phyloP scores from a whole-genome alignment of 2,329 filamentous ascomycete genomes.

The Aspergillus sp. region DNA sequence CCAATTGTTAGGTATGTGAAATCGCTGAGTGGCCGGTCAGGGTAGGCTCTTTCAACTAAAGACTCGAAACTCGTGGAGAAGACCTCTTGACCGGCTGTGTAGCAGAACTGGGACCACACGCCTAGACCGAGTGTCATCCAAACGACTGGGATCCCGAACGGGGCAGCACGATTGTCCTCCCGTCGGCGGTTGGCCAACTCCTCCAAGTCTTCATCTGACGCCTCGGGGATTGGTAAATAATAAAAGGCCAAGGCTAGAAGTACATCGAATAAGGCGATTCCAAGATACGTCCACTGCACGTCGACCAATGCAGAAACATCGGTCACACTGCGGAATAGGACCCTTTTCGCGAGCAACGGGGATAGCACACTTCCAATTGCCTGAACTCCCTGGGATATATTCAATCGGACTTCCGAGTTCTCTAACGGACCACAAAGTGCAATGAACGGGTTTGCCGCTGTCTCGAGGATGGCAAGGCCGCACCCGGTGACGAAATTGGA shows the following conservation, averaged over 20 bases:
- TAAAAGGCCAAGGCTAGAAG: slow-evolving; percentile 60
- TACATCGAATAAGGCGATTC: slow-evolving; percentile 61
- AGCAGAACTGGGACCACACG: slow-evolving; percentile 58
- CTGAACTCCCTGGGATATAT: slow-evolving; percentile 62
- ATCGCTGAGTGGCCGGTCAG: slow-evolving; percentile 29
- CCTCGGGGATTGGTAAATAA: slow-evolving; percentile 63
- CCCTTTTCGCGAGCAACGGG: slow-evolving; percentile 59
- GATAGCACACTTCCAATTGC: slow-evolving; percentile 61
- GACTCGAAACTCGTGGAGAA: slow-evolving; percentile 49
- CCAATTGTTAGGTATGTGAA: slow-evolving; percentile 54
- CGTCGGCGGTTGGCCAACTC: slow-evolving; percentile 53
- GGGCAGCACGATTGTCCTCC: slow-evolving; percentile 48
- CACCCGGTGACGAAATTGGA: slow-evolving; percentile 64
- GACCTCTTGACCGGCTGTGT: slow-evolving; percentile 61
- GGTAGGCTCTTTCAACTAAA: slow-evolving; percentile 45
- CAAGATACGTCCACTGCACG: slow-evolving; percentile 66
- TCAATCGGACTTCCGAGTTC: slow-evolving; percentile 60
- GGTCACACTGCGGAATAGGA: slow-evolving; percentile 53
- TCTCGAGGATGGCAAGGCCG: slow-evolving; percentile 61
- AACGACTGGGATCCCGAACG: slow-evolving; percentile 50
- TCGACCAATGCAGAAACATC: slow-evolving; percentile 56
- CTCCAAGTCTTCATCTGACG: slow-evolving; percentile 60
- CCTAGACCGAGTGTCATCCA: slow-evolving; percentile 58
- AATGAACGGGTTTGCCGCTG: slow-evolving; percentile 63
- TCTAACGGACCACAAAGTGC: slow-evolving; percentile 61